A percentile compares a stretch with the other conserved stretches of the same genome.
Evolutionary conservation across 306 rosid species (phyloP).

Genomic region (Vigna unguiculata): DNA sequence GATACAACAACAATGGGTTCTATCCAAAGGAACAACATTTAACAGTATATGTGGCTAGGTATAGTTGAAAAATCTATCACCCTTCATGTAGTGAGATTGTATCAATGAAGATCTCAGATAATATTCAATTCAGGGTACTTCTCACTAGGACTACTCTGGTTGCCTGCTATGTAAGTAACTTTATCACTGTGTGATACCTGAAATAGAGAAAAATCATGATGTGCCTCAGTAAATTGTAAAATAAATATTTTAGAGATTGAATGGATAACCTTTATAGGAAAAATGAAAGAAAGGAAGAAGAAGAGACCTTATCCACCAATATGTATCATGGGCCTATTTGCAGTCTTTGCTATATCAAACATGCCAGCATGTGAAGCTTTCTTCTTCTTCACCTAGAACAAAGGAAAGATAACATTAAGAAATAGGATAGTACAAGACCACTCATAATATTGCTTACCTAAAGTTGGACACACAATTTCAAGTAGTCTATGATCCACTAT

Average conservation of each 20-base stretch:
- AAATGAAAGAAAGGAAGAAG: too few relatives aligned
- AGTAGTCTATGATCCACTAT: not conserved
- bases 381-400: conserved; percentile 85
- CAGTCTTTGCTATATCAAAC: conserved; percentile 89
- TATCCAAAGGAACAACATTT: conserved; percentile 6
- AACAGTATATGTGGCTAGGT: not conserved
- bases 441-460: not conserved
- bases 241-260: conserved; percentile 19
- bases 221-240: not conserved
- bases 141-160: conserved; percentile 6
- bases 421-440: conserved; percentile 7
- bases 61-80: not conserved
- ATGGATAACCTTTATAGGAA: not conserved
- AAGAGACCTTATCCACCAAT: conserved; percentile 84
- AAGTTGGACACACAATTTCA: not conserved
- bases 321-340: conserved; percentile 97
- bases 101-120: conserved; percentile 1
- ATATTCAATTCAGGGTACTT: conserved; percentile 12
- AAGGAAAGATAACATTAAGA: conserved; percentile 16
- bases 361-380: conserved; percentile 96
- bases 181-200: conserved; percentile 25
- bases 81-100: not conserved
- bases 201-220: conserved; percentile 17
- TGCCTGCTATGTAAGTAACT: conserved; percentile 2
- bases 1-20: not conserved